Conservation (phyloP, 179 eudicot species). For the Amaranthus tricolor region DNA sequence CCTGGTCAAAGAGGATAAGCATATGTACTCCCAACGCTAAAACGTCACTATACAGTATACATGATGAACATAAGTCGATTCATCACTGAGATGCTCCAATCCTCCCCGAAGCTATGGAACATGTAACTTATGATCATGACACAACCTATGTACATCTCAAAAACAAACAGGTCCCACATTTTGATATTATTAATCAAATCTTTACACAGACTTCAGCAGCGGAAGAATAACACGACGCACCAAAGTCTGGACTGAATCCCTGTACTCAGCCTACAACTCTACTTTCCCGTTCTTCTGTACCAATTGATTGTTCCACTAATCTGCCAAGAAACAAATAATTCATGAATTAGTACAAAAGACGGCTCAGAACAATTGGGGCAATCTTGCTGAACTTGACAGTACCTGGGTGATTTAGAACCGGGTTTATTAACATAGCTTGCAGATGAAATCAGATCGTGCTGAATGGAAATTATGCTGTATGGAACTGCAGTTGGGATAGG, state of each 20-base stretch:
- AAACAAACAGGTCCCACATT: constrained; percentile 13
- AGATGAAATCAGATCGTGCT: constrained; percentile 32
- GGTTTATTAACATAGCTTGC: constrained; percentile 26
- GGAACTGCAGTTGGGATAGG: constrained; percentile 46
- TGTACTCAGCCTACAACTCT: constrained; percentile 21
- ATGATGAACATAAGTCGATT: neutral
- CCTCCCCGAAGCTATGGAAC: neutral
- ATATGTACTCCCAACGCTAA: too few species aligned
- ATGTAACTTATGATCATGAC: constrained; percentile 22
- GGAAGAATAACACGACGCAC: constrained; percentile 12
- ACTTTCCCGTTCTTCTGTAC: constrained; percentile 14
- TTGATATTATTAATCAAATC: constrained; percentile 15
- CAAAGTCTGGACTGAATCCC: constrained; percentile 4
- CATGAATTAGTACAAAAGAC: too few species aligned
- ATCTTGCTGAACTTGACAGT: constrained; percentile 11
- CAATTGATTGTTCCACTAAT: constrained; percentile 18
- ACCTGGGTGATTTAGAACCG: constrained; percentile 27
- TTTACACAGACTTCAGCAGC: constrained; percentile 17
- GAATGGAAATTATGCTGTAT: constrained; percentile 39
- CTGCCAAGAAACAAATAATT: constrained; percentile 3
- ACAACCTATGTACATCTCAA: constrained; percentile 23
- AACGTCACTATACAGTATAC: too few species aligned
- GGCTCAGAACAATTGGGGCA: neutral
- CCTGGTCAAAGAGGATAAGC: too few species aligned
- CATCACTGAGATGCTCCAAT: constrained; percentile 16